phyloP scores from a whole-genome alignment of 2,329 filamentous ascomycete genomes.

The Verticillium nubilum region DNA sequence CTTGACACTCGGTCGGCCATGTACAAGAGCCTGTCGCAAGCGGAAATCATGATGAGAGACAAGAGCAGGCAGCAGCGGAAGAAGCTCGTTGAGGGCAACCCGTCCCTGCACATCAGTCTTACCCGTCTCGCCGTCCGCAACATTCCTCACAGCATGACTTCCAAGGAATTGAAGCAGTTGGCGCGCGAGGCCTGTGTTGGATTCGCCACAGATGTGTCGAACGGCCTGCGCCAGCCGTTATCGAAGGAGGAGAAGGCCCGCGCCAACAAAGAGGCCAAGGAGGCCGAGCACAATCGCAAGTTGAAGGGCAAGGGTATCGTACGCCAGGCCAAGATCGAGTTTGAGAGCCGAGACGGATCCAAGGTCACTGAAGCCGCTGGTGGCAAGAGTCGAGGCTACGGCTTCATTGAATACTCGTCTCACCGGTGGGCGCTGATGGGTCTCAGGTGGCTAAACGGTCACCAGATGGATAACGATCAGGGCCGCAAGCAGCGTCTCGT shows the following conservation, averaged over 20 bases:
- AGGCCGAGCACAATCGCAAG: constrained; percentile 75
- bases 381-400: constrained; percentile 85
- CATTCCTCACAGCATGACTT: constrained; percentile 73
- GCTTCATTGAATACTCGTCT: constrained; percentile 93
- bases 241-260: constrained; percentile 86
- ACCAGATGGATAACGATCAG: constrained; percentile 48
- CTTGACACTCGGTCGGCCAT: constrained; percentile 73
- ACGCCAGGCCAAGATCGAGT: constrained; percentile 90
- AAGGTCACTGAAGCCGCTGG: constrained; percentile 75
- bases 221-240: constrained; percentile 66
- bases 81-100: constrained; percentile 85
- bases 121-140: constrained; percentile 91
- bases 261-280: constrained; percentile 72
- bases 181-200: constrained; percentile 90
- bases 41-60: constrained; percentile 84
- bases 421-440: constrained; percentile 95
- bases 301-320: constrained; percentile 81
- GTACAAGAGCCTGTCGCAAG: constrained; percentile 68
- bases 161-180: constrained; percentile 85
- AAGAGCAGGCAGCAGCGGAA: constrained; percentile 82
- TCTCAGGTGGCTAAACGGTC: constrained; percentile 86
- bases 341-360: constrained; percentile 77
- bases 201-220: constrained; percentile 86
- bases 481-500: constrained; percentile 87
- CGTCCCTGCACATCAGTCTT: constrained; percentile 79